Evolutionary conservation across 148 eudicot species (phyloP), one percentile per base, ranked within the genome.

Genomic region (Silene latifolia): DNA sequence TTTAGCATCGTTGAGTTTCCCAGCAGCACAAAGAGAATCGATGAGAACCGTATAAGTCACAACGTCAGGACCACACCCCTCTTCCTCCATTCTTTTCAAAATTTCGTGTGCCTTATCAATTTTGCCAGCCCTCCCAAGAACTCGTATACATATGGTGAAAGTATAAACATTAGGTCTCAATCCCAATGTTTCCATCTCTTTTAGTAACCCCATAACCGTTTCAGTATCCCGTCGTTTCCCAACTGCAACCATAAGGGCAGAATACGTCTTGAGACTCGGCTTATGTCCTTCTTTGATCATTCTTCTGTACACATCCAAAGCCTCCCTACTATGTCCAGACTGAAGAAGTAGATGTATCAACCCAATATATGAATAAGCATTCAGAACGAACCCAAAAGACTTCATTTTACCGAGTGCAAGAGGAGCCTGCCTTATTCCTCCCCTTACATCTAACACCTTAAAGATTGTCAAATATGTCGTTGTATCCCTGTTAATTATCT

Each of bases 181-280:
- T 27, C 97, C 97, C 83, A 95, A 80, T 77, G 74, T 67, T 77
- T 89, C 91, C 98, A 95, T 92, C 81, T 95, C 98, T 72, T 76
- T 71, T 69, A 95, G 83, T 69, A 92, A 87, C 65, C 32, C 79
- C 87, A 95, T 85, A 42, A 95, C 96, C 56, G 93, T 90, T 62
- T 79, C 85, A 69, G 79, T 87, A 78, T 95, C 98, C 84, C 97
- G 84, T 76, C 91, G 87, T 82, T 85, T 95, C 67, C 97, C 98
- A 5, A 83, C 76, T 39, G 97, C 97, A 71, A 89, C 98, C 98
- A 95, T 92, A 77, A 95, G 97, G 5, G 98, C 96, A 58, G 98
- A 95, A 80, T 92, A 92, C 3, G 98, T 82, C 80, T 95, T 95
- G 47, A 95, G 86, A 83, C 97, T 95, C 57, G 97, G 98, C 81